Evolutionary conservation across 176 grass and related monocot genomes (phyloP).

Genomic region (Triticum urartu): DNA sequence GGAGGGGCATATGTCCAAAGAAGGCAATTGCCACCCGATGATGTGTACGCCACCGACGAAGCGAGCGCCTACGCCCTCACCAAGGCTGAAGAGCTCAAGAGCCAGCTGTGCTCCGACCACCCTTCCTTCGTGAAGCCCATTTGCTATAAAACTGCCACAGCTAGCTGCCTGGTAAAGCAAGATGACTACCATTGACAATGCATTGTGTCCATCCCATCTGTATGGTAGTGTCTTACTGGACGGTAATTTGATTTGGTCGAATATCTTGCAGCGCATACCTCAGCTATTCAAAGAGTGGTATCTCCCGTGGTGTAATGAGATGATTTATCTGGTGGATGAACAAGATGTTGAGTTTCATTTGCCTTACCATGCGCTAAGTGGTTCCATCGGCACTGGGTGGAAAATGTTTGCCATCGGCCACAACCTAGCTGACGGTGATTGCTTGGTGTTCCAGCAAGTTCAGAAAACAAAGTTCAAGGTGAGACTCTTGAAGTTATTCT

Average conservation of each 20-base stretch:
- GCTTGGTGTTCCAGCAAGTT: constrained; percentile 61
- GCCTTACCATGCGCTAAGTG: neutral
- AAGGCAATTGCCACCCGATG: constrained; percentile 18
- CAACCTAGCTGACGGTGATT: constrained; percentile 77
- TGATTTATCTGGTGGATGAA: constrained; percentile 35
- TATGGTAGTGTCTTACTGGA: neutral
- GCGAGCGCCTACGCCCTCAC: constrained; percentile 9
- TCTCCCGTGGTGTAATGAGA: constrained; percentile 44
- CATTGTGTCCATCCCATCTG: neutral
- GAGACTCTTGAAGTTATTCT: neutral
- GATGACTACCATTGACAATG: neutral
- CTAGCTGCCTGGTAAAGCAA: constrained; percentile 41
- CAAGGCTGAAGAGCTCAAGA: constrained; percentile 51
- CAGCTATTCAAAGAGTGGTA: constrained; percentile 39
- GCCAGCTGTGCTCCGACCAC: constrained; percentile 30
- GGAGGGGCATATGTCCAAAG: neutral
- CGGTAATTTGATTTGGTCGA: neutral
- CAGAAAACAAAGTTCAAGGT: constrained; percentile 55
- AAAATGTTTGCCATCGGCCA: constrained; percentile 56
- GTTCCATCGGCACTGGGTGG: constrained; percentile 32
- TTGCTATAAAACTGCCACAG: constrained; percentile 52
- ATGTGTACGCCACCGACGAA: constrained; percentile 27
- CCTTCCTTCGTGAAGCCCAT: constrained; percentile 62
- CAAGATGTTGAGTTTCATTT: constrained; percentile 35
- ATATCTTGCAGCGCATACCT: constrained; percentile 46